Conservation (phyloP, 306 rosid species). For the Dalbergia oliveri region DNA sequence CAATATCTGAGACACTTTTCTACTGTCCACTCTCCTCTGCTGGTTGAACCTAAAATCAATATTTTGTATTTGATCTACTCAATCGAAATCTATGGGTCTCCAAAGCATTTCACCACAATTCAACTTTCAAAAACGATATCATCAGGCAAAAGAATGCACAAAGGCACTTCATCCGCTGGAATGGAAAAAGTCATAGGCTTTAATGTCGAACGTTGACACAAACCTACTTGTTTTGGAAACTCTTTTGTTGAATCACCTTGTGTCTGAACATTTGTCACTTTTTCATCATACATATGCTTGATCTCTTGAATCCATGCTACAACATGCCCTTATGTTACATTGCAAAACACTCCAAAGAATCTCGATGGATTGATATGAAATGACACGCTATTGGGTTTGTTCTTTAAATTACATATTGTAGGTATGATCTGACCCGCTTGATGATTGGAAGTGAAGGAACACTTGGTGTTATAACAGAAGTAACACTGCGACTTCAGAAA, state of each 20-base stretch:
- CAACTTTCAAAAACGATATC: constrained; percentile 19
- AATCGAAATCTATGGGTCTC: neutral
- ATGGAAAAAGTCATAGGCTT: constrained; percentile 1
- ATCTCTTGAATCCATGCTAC: neutral
- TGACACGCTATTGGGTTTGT: neutral
- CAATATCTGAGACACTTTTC: neutral
- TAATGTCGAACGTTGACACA: neutral
- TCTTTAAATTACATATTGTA: constrained; percentile 43
- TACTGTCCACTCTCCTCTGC: neutral
- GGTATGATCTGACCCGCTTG: constrained; percentile 95
- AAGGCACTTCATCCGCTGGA: constrained; percentile 1
- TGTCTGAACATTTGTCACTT: constrained; percentile 13
- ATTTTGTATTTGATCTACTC: constrained; percentile 69
- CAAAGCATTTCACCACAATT: neutral
- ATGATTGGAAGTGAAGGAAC: constrained; percentile 99
- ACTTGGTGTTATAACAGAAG: constrained; percentile 91
- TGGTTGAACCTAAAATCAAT: neutral
- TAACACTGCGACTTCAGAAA: constrained; percentile 88
- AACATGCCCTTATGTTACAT: neutral
- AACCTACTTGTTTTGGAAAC: constrained; percentile 2
- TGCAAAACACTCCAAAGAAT: constrained; percentile 27
- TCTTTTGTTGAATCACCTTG: neutral
- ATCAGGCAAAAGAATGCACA: neutral
- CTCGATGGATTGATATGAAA: too few species aligned
- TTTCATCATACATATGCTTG: constrained; percentile 3